A percentile compares a stretch with the other conserved stretches of the same genome.
phyloP scores from a whole-genome alignment of 2,329 filamentous ascomycete genomes.

The Albophoma yamanashiensis region DNA sequence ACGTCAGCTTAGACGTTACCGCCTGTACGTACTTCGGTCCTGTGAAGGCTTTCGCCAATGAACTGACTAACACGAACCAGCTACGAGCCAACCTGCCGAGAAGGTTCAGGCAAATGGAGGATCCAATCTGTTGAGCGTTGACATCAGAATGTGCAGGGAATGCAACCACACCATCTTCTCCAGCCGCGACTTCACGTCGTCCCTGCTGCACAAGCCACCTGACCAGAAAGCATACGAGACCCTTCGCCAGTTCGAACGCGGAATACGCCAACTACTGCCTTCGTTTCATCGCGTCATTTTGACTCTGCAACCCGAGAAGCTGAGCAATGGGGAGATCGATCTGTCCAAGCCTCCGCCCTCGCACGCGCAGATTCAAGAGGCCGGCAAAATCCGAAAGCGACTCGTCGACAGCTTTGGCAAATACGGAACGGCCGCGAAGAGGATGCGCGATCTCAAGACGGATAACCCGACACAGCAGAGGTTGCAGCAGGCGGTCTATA shows the following conservation, averaged over 20 bases:
- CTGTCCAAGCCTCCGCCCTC: conserved; percentile 33
- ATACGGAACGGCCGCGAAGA: conserved; percentile 71
- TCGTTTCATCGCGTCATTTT: conserved; percentile 71
- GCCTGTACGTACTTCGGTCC: conserved; percentile 24
- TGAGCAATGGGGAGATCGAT: conserved; percentile 25
- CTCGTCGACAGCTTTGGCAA: conserved; percentile 83
- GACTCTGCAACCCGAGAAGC: conserved; percentile 50
- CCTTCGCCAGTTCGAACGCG: conserved; percentile 75
- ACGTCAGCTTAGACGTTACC: conserved; percentile 71
- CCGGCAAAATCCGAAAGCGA: conserved; percentile 79
- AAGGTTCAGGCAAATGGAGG: conserved; percentile 21
- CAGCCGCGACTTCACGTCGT: conserved; percentile 66
- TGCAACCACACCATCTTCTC: conserved; percentile 56
- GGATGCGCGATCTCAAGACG: conserved; percentile 70
- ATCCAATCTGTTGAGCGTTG: conserved; percentile 51
- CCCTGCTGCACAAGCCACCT: conserved; percentile 55
- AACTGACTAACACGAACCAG: conserved; percentile 2
- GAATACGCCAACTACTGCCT: conserved; percentile 71
- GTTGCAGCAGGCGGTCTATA: conserved; percentile 73
- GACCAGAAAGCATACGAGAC: conserved; percentile 77
- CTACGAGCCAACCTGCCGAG: conserved; percentile 24
- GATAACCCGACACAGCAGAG: conserved; percentile 60
- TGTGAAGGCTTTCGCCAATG: background rate
- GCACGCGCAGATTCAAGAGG: conserved; percentile 67
- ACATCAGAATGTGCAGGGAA: conserved; percentile 85